A percentile compares a stretch with the other conserved stretches of the same genome.
Conservation (phyloP, 805 yeast species). For the Cyberlindnera mississippiensis region DNA sequence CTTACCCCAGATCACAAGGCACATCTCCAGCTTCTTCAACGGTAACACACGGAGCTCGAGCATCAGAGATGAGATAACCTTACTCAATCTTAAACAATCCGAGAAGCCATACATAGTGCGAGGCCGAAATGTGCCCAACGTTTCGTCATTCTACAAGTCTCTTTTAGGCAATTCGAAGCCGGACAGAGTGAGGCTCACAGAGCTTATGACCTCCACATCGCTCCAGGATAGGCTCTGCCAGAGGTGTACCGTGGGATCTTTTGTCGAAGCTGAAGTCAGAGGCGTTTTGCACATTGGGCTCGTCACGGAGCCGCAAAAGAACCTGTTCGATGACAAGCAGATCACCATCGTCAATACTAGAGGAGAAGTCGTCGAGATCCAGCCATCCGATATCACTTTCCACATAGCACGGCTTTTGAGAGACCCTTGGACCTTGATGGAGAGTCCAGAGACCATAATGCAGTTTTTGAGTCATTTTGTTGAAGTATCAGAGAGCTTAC, state of each 20-base stretch:
- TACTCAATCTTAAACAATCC: not conserved
- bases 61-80: not conserved
- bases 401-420: slow-evolving; percentile 6
- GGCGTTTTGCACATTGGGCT: slow-evolving; percentile 3
- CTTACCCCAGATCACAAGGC: slow-evolving; percentile 3
- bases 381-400: slow-evolving; percentile 13
- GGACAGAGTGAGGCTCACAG: not conserved
- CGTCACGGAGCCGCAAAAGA: slow-evolving; percentile 8
- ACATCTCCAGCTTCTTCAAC: slow-evolving; percentile 8
- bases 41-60: not conserved
- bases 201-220: not conserved
- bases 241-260: slow-evolving; percentile 11
- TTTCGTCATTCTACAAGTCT: not conserved
- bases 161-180: not conserved
- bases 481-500: not conserved
- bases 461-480: not conserved
- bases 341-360: slow-evolving; percentile 7
- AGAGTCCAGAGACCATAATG: not conserved
- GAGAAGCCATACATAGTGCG: not conserved
- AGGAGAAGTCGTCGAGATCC: slow-evolving; percentile 5
- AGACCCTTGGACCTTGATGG: not conserved
- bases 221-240: not conserved
- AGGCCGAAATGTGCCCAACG: not conserved
- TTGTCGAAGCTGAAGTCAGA: slow-evolving; percentile 8
- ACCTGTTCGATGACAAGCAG: slow-evolving; percentile 5